phyloP scores from a whole-genome alignment of 73 alveolate species.

The Diophrys appendiculata region DNA sequence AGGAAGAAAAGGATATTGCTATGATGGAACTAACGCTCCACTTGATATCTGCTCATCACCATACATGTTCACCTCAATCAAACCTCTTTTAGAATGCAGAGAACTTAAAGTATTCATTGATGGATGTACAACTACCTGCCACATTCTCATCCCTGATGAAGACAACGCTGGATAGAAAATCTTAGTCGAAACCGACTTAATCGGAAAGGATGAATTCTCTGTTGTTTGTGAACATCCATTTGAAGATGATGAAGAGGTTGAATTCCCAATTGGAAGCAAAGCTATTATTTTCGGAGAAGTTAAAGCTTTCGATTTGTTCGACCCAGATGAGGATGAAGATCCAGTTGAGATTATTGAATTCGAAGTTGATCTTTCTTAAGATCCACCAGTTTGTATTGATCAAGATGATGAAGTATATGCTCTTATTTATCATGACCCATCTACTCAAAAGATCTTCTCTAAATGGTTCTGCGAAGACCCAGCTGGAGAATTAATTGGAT shows the following conservation, averaged over 20 bases:
- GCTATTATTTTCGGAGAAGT: neutral
- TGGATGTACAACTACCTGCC: neutral
- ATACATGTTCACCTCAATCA: neutral
- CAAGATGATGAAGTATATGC: no score
- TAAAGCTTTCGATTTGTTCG: neutral
- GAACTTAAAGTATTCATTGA: neutral
- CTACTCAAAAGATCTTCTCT: neutral
- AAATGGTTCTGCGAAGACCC: neutral
- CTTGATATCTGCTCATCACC: neutral
- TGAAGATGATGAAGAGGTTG: neutral
- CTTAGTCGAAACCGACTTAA: neutral
- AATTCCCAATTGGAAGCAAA: neutral
- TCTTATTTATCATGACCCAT: neutral
- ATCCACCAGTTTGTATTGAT: no score
- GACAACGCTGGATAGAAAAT: neutral
- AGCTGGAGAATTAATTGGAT: neutral
- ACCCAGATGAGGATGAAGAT: neutral
- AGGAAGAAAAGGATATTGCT: neutral
- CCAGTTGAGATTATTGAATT: neutral
- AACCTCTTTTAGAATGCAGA: neutral
- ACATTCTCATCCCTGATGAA: neutral
- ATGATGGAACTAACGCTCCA: neutral
- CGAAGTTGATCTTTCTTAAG: neutral
- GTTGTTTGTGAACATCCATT: neutral
- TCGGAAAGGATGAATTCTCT: neutral